Conservation (phyloP, 345 rosid species). For the Turnera subulata region DNA sequence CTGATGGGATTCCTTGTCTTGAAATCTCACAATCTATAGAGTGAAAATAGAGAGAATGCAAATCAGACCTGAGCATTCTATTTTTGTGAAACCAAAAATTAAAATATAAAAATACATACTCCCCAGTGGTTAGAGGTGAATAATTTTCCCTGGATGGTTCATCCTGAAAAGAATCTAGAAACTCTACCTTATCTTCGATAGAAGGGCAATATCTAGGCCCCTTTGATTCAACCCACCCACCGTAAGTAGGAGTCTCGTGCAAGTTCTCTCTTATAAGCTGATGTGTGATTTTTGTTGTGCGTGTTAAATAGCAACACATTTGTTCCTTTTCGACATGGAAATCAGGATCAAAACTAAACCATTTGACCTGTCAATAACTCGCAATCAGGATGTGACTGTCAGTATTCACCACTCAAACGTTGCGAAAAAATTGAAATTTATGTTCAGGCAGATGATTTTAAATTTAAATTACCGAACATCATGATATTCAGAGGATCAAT, state of each 20-base stretch:
- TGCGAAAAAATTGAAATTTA: not conserved
- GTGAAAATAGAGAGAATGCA: not conserved
- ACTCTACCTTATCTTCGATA: constrained; percentile 85
- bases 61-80: constrained; percentile 1
- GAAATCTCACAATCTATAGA: constrained; percentile 81
- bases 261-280: constrained; percentile 83
- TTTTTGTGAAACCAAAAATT: too few species aligned
- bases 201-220: constrained; percentile 99
- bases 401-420: not conserved
- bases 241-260: constrained; percentile 98
- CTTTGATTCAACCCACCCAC: constrained; percentile 99
- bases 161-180: not conserved
- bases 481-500: not conserved
- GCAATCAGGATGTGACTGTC: constrained; percentile 20
- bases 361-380: constrained; percentile 57
- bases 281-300: constrained; percentile 78
- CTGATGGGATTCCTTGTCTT: constrained; percentile 97
- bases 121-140: too few species aligned
- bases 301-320: constrained; percentile 92
- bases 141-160: too few species aligned
- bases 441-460: not conserved
- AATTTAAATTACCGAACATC: not conserved
- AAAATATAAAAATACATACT: too few species aligned
- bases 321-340: constrained; percentile 87
- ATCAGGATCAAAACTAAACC: constrained; percentile 96